A percentile compares a stretch with the other conserved stretches of the same genome.
These are phyloP conservation scores for Yamadazyma insecticola DNA, from an alignment of 805 yeast species.

Conservation along the genomic window DNA sequence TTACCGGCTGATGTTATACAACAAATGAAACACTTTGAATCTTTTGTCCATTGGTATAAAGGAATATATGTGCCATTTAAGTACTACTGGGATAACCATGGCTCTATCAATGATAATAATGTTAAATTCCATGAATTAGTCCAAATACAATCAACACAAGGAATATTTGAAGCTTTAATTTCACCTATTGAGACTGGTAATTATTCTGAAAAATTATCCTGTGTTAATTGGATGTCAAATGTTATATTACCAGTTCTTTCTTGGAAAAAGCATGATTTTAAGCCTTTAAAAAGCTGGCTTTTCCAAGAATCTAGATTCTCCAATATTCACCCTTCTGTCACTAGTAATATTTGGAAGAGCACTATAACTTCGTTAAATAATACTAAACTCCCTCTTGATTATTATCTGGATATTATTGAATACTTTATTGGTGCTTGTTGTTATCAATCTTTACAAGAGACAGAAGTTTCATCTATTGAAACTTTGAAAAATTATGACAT, in stretches of 20 bases:
- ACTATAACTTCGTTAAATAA: slow-evolving; percentile 12
- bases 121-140: slow-evolving; percentile 13
- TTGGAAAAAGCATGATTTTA: slow-evolving; percentile 17
- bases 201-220: slow-evolving; percentile 11
- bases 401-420: slow-evolving; percentile 12
- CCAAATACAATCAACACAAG: slow-evolving; percentile 8
- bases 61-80: slow-evolving; percentile 25
- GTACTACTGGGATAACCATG: slow-evolving; percentile 26
- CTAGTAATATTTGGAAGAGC: slow-evolving; percentile 15
- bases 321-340: slow-evolving; percentile 1
- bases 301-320: slow-evolving; percentile 5
- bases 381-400: slow-evolving; percentile 5
- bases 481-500: slow-evolving; percentile 23
- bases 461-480: slow-evolving; percentile 20
- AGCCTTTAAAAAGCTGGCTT: slow-evolving; percentile 24
- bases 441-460: slow-evolving; percentile 13
- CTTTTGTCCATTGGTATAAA: slow-evolving; percentile 21
- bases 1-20: slow-evolving; percentile 13
- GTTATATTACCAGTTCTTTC: slow-evolving; percentile 26
- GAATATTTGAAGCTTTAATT: slow-evolving; percentile 18
- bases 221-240: slow-evolving; percentile 19
- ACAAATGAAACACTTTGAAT: slow-evolving; percentile 8
- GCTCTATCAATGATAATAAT: slow-evolving; percentile 5
- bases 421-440: slow-evolving; percentile 20
- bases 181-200: slow-evolving; percentile 17